Conservation (phyloP, 2,329 filamentous ascomycete species). For the Elsinoe batatas region DNA sequence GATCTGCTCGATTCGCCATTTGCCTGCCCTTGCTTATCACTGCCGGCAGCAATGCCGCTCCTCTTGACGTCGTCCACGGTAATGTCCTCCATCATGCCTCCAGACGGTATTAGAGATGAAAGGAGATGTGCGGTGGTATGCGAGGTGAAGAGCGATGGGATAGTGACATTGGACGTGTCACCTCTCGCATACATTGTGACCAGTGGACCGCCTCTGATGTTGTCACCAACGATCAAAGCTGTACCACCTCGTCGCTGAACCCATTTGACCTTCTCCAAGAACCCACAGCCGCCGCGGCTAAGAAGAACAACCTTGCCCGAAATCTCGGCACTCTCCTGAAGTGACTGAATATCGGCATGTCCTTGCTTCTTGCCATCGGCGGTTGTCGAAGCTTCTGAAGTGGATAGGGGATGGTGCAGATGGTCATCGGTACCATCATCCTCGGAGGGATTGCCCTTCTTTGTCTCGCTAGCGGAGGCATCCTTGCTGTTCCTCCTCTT, state of each 20-base stretch:
- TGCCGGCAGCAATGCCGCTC: slow-evolving; percentile 32
- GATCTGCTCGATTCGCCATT: slow-evolving; percentile 13
- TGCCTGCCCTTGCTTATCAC: slow-evolving; percentile 12
- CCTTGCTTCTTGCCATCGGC: slow-evolving; percentile 27
- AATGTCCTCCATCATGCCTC: slow-evolving; percentile 51
- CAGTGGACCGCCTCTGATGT: slow-evolving; percentile 76
- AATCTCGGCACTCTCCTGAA: slow-evolving; percentile 89
- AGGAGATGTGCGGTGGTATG: slow-evolving; percentile 88
- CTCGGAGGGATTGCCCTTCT: slow-evolving; percentile 21
- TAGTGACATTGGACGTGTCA: slow-evolving; percentile 88
- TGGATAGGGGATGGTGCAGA: slow-evolving; percentile 51
- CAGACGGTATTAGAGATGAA: slow-evolving; percentile 71
- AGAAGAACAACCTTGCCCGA: slow-evolving; percentile 84
- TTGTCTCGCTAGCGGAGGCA: background rate
- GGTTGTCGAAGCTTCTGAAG: slow-evolving; percentile 32
- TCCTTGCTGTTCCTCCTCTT: slow-evolving; percentile 19
- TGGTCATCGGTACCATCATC: slow-evolving; percentile 81
- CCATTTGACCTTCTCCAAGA: slow-evolving; percentile 96
- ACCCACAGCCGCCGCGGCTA: slow-evolving; percentile 88
- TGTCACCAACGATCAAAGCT: slow-evolving; percentile 87
- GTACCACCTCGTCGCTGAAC: slow-evolving; percentile 80
- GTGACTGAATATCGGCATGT: slow-evolving; percentile 82
- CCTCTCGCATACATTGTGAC: slow-evolving; percentile 98
- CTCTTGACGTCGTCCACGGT: slow-evolving; percentile 50
- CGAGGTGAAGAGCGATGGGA: slow-evolving; percentile 89